Percentiles rank a stretch among this genome's conserved stretches.
Conservation (phyloP, 192 early-diverging fungal genomes). For the Podila minutissima region DNA sequence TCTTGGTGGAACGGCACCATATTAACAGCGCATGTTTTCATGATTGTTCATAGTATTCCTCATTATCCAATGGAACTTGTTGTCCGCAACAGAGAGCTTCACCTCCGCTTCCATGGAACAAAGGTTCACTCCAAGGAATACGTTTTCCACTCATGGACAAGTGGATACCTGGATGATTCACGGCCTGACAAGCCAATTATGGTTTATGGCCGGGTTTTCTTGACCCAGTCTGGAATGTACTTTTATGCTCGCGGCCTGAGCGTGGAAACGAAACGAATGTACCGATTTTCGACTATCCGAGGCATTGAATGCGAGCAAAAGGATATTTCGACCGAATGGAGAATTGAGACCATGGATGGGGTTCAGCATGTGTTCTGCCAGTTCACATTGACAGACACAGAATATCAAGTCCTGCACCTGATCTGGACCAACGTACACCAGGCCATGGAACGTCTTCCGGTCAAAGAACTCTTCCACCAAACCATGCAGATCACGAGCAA, state of each 20-base stretch:
- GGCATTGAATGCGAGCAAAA: slow-evolving; percentile 51
- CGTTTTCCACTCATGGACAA: slow-evolving; percentile 51
- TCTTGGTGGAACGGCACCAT: not conserved
- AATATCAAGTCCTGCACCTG: slow-evolving; percentile 43
- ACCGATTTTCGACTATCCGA: slow-evolving; percentile 38
- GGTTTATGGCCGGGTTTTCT: slow-evolving; percentile 40
- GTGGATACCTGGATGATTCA: slow-evolving; percentile 39
- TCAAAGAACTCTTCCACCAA: slow-evolving; percentile 36
- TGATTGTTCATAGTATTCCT: slow-evolving; percentile 23
- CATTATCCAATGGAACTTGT: slow-evolving; percentile 48
- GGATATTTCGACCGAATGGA: slow-evolving; percentile 51
- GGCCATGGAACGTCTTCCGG: slow-evolving; percentile 31
- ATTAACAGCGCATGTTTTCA: not conserved
- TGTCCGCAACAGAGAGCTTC: slow-evolving; percentile 42
- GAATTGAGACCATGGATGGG: slow-evolving; percentile 44
- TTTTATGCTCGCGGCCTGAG: slow-evolving; percentile 45
- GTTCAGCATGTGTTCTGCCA: slow-evolving; percentile 37
- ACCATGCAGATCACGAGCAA: slow-evolving; percentile 37
- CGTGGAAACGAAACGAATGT: slow-evolving; percentile 47
- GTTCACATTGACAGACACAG: slow-evolving; percentile 36
- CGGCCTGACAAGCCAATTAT: slow-evolving; percentile 38
- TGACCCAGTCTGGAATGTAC: slow-evolving; percentile 51
- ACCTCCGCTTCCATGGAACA: slow-evolving; percentile 47
- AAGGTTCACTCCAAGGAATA: slow-evolving; percentile 48
- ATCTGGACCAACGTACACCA: slow-evolving; percentile 48